These are phyloP conservation scores for Alternaria burnsii DNA, from an alignment of 2,329 filamentous ascomycete species.

Conservation along the genomic window DNA sequence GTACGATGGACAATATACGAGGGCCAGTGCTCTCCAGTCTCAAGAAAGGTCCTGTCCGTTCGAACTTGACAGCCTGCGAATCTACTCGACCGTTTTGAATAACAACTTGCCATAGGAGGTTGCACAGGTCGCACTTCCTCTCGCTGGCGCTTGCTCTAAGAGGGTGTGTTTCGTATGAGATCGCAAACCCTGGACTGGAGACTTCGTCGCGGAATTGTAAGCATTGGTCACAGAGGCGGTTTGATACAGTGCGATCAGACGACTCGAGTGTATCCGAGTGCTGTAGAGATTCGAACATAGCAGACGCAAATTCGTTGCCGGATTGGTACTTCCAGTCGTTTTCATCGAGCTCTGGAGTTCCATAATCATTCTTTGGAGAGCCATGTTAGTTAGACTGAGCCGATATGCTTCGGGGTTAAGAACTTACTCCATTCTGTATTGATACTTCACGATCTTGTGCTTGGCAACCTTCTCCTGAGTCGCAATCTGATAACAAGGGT, in stretches of 20 bases:
- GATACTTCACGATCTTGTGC: not conserved
- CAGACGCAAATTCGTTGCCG: not conserved
- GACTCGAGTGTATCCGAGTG: not conserved
- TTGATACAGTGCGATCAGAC: not conserved
- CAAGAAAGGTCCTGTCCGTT: constrained; percentile 1
- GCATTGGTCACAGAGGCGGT: not conserved
- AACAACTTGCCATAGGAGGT: not conserved
- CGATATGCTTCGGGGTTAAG: not conserved
- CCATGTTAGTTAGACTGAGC: not conserved
- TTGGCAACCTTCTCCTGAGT: not conserved
- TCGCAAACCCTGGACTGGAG: not conserved
- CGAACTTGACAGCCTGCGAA: not conserved
- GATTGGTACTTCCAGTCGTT: constrained; percentile 7
- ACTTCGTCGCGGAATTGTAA: not conserved
- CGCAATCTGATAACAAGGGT: not conserved
- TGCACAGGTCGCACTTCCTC: not conserved
- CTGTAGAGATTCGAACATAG: not conserved
- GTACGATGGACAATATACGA: constrained; percentile 1
- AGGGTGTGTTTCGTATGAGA: not conserved
- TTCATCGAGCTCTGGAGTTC: constrained; percentile 10
- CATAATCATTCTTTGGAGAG: not conserved
- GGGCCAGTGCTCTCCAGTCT: not conserved
- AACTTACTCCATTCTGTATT: not conserved
- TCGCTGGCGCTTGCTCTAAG: not conserved
- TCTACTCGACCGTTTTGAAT: not conserved